These are phyloP conservation scores for Heritiera littoralis DNA, from an alignment of 345 rosid genomes.

Conservation along the genomic window DNA sequence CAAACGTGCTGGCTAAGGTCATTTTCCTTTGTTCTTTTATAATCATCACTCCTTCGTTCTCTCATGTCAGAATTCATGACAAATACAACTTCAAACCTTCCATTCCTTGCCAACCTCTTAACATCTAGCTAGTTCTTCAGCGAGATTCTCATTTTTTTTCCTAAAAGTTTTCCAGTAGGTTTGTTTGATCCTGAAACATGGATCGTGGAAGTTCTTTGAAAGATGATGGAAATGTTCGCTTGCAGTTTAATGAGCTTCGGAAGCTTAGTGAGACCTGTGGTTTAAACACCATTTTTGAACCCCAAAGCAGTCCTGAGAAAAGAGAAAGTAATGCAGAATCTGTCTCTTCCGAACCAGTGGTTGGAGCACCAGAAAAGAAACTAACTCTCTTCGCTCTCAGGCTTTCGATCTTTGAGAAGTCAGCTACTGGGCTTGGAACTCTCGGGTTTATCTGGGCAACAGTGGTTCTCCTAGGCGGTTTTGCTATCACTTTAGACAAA, in stretches of 20 bases:
- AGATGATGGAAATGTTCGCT: slow-evolving; percentile 48
- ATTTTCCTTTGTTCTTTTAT: no score
- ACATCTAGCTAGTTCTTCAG: neutral
- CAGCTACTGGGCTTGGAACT: slow-evolving; percentile 81
- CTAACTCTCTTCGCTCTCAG: slow-evolving; percentile 87
- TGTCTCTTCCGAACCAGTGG: slow-evolving; percentile 26
- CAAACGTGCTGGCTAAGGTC: no score
- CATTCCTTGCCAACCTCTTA: neutral
- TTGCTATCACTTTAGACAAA: slow-evolving; percentile 75
- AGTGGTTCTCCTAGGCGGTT: slow-evolving; percentile 88
- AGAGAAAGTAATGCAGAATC: slow-evolving; percentile 22
- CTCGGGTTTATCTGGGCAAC: slow-evolving; percentile 97
- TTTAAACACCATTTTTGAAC: slow-evolving; percentile 56
- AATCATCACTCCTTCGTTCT: neutral
- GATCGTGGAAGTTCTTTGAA: slow-evolving; percentile 33
- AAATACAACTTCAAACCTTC: no score
- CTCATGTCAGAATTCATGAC: no score
- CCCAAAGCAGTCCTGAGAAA: slow-evolving; percentile 36
- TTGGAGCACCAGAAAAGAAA: slow-evolving; percentile 71
- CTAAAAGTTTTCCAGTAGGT: neutral
- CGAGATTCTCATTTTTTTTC: neutral
- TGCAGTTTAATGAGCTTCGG: slow-evolving; percentile 49
- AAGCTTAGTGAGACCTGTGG: slow-evolving; percentile 50
- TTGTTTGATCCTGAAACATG: slow-evolving; percentile 27
- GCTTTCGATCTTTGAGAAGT: slow-evolving; percentile 77